Percentiles rank a stretch among this genome's conserved stretches.
These are phyloP conservation scores for Dactylonectria macrodidyma DNA, from an alignment of 2,329 filamentous ascomycete genomes.

Conservation along the genomic window DNA sequence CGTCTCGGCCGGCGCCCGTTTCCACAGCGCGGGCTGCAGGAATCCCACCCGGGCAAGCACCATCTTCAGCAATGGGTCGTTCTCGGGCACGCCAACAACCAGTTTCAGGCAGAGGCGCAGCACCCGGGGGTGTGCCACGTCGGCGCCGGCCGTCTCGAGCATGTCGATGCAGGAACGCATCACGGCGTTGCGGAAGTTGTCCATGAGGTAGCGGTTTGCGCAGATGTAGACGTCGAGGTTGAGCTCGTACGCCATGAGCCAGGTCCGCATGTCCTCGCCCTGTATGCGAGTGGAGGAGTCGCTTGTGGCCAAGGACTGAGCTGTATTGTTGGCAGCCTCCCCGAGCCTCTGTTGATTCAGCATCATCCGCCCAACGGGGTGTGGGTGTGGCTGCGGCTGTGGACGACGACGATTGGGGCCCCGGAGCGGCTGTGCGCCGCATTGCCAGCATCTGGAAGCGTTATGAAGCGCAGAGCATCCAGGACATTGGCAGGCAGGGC, in stretches of 20 bases:
- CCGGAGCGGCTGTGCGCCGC: slow-evolving; percentile 39
- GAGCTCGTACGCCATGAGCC: slow-evolving; percentile 63
- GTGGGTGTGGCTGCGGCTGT: not conserved
- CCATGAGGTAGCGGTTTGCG: slow-evolving; percentile 63
- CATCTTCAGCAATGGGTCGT: slow-evolving; percentile 62
- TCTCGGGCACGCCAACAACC: slow-evolving; percentile 59
- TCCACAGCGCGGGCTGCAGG: slow-evolving; percentile 62
- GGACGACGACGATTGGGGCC: slow-evolving; percentile 13
- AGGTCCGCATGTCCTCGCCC: slow-evolving; percentile 62
- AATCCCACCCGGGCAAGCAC: slow-evolving; percentile 65
- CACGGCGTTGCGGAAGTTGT: slow-evolving; percentile 60
- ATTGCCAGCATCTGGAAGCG: slow-evolving; percentile 43
- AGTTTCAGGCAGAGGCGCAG: slow-evolving; percentile 61
- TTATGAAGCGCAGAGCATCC: slow-evolving; percentile 51
- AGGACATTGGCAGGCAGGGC: slow-evolving; percentile 61
- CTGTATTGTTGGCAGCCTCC: not conserved
- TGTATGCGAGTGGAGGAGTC: slow-evolving; percentile 51
- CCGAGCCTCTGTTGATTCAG: not conserved
- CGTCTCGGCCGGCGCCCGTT: slow-evolving; percentile 57
- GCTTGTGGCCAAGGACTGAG: not conserved
- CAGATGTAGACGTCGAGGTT: slow-evolving; percentile 66
- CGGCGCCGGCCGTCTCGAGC: slow-evolving; percentile 60
- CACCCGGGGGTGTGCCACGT: slow-evolving; percentile 60
- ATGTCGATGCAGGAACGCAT: slow-evolving; percentile 61
- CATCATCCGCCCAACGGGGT: not conserved